Percentiles rank a stretch among this genome's conserved stretches.
Evolutionary conservation across 768 basidiomycete genomes (phyloP).

Genomic region (Thelephora ganbajun): DNA sequence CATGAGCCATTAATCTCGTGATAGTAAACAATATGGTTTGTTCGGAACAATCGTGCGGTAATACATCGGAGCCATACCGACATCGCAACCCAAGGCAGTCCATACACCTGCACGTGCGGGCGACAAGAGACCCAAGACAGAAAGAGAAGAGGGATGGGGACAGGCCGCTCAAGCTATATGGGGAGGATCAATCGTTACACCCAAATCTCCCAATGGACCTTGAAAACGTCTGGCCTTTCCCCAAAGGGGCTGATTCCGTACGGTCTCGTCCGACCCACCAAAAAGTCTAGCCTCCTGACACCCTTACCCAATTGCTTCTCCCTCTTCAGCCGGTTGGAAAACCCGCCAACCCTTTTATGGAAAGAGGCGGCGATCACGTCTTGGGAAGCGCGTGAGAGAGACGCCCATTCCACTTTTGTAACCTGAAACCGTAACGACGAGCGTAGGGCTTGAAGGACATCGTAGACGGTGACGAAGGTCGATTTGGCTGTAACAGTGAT

Average conservation of each 20-base stretch:
- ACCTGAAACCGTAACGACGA: neutral
- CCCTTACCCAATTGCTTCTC: neutral
- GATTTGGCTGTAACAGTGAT: neutral
- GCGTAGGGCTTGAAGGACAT: neutral
- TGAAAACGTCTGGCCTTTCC: neutral
- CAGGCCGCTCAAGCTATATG: too few species aligned
- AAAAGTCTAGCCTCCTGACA: neutral
- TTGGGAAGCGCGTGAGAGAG: neutral
- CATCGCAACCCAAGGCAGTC: too few species aligned
- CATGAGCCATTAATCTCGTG: too few species aligned
- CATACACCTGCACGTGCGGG: too few species aligned
- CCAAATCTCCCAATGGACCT: neutral
- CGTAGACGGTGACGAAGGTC: neutral
- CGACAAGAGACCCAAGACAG: too few species aligned
- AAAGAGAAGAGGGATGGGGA: too few species aligned
- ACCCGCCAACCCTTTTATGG: neutral
- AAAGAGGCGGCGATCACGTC: neutral
- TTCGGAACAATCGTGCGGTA: too few species aligned
- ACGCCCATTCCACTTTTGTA: neutral
- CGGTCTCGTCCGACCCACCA: neutral
- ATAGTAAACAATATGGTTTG: too few species aligned
- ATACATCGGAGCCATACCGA: too few species aligned
- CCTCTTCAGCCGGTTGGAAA: neutral
- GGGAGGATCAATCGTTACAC: too few species aligned
- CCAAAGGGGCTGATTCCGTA: neutral